Percentiles rank a stretch among this genome's conserved stretches.
These are phyloP conservation scores for Kingdonia uniflora DNA, from an alignment of 164 flowering plant genomes.

Conservation along the genomic window DNA sequence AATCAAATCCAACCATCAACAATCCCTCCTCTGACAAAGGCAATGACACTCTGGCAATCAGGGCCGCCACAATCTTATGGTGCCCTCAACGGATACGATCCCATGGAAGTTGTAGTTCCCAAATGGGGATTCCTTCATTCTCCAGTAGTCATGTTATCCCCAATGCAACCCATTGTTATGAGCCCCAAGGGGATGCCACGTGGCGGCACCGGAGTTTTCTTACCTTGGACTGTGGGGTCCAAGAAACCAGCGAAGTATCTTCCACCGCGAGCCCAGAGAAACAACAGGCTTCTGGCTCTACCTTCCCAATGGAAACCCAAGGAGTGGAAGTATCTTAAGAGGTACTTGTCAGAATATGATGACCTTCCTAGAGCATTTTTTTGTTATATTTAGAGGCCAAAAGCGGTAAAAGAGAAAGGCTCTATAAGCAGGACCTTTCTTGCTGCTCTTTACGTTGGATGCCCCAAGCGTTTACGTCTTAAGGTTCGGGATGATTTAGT, in stretches of 20 bases:
- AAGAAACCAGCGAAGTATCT: constrained; percentile 58
- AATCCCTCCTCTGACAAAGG: constrained; percentile 26
- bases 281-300: constrained; percentile 44
- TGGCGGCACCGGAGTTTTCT: constrained; percentile 87
- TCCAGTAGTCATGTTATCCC: constrained; percentile 61
- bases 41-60: constrained; percentile 66
- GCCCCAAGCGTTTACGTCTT: too few relatives aligned
- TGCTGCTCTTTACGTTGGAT: too few relatives aligned
- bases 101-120: constrained; percentile 41
- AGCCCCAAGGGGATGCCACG: constrained; percentile 32
- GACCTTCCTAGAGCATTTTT: too few relatives aligned
- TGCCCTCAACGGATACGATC: constrained; percentile 20
- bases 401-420: too few relatives aligned
- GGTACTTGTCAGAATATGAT: too few relatives aligned
- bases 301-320: constrained; percentile 32
- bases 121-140: constrained; percentile 54
- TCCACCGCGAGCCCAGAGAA: constrained; percentile 74
- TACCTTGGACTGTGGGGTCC: constrained; percentile 60
- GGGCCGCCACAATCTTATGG: constrained; percentile 29
- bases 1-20: constrained; percentile 26
- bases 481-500: too few relatives aligned
- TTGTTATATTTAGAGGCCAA: too few relatives aligned
- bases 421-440: too few relatives aligned
- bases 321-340: constrained; percentile 16
- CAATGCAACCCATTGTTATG: constrained; percentile 41